phyloP scores from a whole-genome alignment of 176 grass and related monocot species.

The Microstegium vimineum region DNA sequence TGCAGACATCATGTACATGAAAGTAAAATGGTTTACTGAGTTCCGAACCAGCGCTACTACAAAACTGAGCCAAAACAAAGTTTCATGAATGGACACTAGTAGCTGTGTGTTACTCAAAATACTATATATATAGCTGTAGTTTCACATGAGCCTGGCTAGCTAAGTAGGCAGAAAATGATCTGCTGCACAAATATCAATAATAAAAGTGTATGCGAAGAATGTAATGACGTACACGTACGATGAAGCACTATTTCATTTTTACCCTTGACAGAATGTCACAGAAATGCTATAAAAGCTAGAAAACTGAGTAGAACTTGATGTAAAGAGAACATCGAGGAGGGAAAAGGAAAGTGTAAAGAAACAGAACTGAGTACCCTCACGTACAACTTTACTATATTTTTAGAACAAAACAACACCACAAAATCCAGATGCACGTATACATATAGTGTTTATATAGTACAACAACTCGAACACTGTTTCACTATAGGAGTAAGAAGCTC shows the following conservation, averaged over 20 bases:
- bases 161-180: background rate
- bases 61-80: background rate
- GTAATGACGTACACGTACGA: background rate
- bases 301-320: background rate
- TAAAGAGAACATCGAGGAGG: background rate
- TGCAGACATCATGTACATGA: background rate
- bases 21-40: background rate
- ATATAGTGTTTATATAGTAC: conserved; percentile 9
- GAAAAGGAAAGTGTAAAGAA: background rate
- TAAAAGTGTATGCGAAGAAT: background rate
- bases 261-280: background rate
- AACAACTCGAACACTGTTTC: background rate
- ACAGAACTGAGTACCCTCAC: background rate
- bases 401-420: background rate
- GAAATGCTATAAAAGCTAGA: background rate
- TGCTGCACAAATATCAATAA: background rate
- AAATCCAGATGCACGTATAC: background rate
- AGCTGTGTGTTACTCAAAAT: background rate
- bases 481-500: background rate
- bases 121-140: background rate
- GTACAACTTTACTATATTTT: background rate
- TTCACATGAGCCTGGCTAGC: background rate
- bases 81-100: too few relatives aligned
- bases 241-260: background rate
- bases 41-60: background rate